Conservation (phyloP, 1,284 basidiomycete species). For the Cerrena zonata region DNA sequence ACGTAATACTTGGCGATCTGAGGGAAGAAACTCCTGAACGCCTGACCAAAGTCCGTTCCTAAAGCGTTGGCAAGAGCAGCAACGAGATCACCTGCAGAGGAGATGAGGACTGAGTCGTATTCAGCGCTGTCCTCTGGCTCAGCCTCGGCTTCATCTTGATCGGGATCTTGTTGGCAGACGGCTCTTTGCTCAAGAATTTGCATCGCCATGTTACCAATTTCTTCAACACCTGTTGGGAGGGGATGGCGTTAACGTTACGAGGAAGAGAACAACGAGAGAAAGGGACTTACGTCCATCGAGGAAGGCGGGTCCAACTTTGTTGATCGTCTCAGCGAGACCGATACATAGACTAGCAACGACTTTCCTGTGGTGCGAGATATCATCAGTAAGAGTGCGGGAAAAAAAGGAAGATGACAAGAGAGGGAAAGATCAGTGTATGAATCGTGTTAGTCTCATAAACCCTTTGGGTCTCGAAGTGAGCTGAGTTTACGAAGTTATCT, state of each 20-base stretch:
- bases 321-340: conserved; percentile 84
- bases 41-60: conserved; percentile 79
- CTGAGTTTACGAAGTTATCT: conserved; percentile 65
- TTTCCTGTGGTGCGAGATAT: conserved; percentile 46
- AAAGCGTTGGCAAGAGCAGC: conserved; percentile 84
- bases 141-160: conserved; percentile 83
- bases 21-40: conserved; percentile 84
- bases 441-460: conserved; percentile 53
- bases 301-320: conserved; percentile 84
- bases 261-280: conserved; percentile 1
- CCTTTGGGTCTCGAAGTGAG: conserved; percentile 73
- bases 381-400: conserved; percentile 17
- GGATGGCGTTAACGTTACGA: neutral
- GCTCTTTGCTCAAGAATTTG: conserved; percentile 90
- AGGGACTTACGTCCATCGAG: conserved; percentile 59
- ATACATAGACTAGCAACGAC: conserved; percentile 85
- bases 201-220: conserved; percentile 72
- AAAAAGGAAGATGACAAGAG: conserved; percentile 15
- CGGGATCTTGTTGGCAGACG: conserved; percentile 92
- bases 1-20: conserved; percentile 92
- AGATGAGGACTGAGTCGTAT: conserved; percentile 93
- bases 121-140: conserved; percentile 85
- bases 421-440: conserved; percentile 28
- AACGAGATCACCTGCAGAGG: conserved; percentile 91
- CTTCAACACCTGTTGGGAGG: conserved; percentile 61